Base-by-base conservation (phyloP, 2,329 filamentous ascomycete species). In the Phialophora chinensis region DNA sequence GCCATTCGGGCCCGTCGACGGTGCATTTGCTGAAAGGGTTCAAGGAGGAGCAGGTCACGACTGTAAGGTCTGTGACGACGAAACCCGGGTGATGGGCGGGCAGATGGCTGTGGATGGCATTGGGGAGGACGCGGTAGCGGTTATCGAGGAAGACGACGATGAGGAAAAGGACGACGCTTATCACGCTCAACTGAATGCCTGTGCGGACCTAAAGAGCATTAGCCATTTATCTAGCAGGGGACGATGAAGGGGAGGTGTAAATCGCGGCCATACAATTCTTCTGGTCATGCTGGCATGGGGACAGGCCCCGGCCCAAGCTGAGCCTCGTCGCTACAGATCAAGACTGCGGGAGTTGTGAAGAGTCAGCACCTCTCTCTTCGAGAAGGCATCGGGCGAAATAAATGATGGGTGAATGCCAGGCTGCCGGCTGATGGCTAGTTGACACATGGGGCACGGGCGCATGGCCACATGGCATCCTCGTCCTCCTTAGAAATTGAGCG, bases 71-170 rank as follows among this genome's bases (percentile, higher is more conserved):
- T 75, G 92, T 96, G 73, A 97, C 87, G 74, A 96, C 88, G 66
- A 90, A 86, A 70, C 93, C 93, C 52, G 91, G 87, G 75, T 96
- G 91, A 79, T 97, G 93, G 68, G 88, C 87, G 29, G 93, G 93
- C 74, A 96, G 88, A 78, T 94, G 91, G 77, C 88, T 90, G 83
- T 97, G 93, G 72, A 97, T 90, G 67, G 90, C 87, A 74, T 89
- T 88, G 50, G 93, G 93, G 42, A 97, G 87, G 66, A 97, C 90
- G 72, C 91, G 87, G 82, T 95, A 96, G 77, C 90, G 91, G 75
- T 89, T 91, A 80, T 97, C 93, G 82, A 97, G 88, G 77, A 96
- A 85, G 78, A 94, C 88, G 71, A 93, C 79, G 74, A 94, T 79
- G 73, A 93, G 76, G 72, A 94, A 82, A 72, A 90, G 86, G 74